These are phyloP conservation scores for Rhodotorula mucilaginosa DNA, from an alignment of 1,284 basidiomycete genomes.

Conservation along the genomic window DNA sequence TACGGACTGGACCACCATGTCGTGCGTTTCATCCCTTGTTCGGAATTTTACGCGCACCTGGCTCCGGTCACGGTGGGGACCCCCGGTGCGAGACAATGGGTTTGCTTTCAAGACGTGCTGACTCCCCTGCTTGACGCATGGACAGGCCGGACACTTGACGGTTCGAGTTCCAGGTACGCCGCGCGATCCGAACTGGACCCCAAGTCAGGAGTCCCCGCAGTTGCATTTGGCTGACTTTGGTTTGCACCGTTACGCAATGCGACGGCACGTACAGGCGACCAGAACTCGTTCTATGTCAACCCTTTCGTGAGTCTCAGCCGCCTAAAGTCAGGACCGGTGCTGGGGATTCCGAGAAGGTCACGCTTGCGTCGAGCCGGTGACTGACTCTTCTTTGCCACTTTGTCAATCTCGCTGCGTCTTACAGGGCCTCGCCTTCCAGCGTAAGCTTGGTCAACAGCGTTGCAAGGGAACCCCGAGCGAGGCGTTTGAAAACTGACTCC, in stretches of 20 bases:
- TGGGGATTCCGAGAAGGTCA: too few species aligned
- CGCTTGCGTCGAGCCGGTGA: too few species aligned
- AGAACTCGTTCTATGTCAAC: conserved; percentile 41
- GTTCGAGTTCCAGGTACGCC: conserved; percentile 56
- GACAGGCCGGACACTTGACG: conserved; percentile 53
- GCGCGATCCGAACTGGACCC: too few species aligned
- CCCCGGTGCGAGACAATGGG: too few species aligned
- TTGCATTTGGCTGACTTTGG: background rate
- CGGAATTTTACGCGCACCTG: background rate
- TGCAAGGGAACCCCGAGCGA: too few species aligned
- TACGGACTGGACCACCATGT: conserved; percentile 61
- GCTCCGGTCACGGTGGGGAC: too few species aligned
- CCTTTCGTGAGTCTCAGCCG: conserved; percentile 31
- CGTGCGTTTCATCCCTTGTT: conserved; percentile 7
- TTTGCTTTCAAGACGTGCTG: background rate
- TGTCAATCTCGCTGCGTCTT: background rate
- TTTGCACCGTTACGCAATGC: too few species aligned
- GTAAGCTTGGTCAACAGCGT: background rate
- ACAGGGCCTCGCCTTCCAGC: background rate
- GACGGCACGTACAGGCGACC: background rate
- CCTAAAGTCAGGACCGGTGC: too few species aligned
- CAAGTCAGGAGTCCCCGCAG: too few species aligned
- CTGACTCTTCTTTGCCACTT: background rate
- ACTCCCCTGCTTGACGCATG: background rate
- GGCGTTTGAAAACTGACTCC: background rate